Percentiles rank a stretch among this genome's conserved stretches.
Conservation (phyloP, 495 filamentous ascomycete genomes). For the Podospora appendiculata region DNA sequence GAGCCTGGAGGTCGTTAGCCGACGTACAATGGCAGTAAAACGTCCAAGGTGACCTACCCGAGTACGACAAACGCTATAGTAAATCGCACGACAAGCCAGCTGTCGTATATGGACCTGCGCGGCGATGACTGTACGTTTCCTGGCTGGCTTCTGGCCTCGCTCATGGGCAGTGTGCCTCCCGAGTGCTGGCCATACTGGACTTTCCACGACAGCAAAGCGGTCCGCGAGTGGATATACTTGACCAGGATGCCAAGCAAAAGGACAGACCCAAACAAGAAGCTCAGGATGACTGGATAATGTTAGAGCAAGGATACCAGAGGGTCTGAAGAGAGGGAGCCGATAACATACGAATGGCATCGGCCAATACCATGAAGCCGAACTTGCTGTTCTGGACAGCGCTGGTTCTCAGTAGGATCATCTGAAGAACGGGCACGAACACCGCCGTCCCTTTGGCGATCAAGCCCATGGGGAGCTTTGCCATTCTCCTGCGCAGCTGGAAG, state of each 20-base stretch:
- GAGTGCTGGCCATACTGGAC: slow-evolving; percentile 22
- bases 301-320: background rate
- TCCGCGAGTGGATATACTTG: slow-evolving; percentile 38
- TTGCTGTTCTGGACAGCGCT: slow-evolving; percentile 19
- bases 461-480: slow-evolving; percentile 17
- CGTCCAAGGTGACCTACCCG: slow-evolving; percentile 11
- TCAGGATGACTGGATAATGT: slow-evolving; percentile 29
- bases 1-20: slow-evolving; percentile 2
- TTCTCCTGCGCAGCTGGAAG: slow-evolving; percentile 18
- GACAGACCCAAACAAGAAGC: slow-evolving; percentile 30
- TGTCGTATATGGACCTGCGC: slow-evolving; percentile 31
- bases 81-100: slow-evolving; percentile 38
- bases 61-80: slow-evolving; percentile 38
- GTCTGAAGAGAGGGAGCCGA: too few species aligned
- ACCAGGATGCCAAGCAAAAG: slow-evolving; percentile 33
- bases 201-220: slow-evolving; percentile 29
- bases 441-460: slow-evolving; percentile 28
- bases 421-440: slow-evolving; percentile 25
- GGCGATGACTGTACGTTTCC: background rate
- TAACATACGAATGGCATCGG: slow-evolving; percentile 30
- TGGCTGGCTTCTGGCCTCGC: background rate
- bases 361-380: slow-evolving; percentile 28
- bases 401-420: slow-evolving; percentile 29
- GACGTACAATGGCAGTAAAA: background rate
- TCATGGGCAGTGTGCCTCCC: slow-evolving; percentile 6